Percentiles rank a stretch among this genome's conserved stretches.
Conservation (phyloP, 148 eudicot genomes). For the Arbutus unedo region DNA sequence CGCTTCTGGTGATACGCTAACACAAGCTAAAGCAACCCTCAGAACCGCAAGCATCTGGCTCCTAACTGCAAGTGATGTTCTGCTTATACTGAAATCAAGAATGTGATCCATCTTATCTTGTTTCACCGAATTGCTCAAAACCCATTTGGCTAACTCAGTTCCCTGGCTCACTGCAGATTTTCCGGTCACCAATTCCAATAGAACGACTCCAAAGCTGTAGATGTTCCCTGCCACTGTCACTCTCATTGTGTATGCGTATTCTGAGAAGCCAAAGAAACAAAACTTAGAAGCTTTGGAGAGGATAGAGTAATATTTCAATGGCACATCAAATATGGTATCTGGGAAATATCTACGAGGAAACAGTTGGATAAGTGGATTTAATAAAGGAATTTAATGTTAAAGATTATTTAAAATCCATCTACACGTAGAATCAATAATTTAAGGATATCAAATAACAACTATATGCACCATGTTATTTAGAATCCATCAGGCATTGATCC, state of each 20-base stretch:
- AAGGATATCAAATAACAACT: background rate
- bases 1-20: slow-evolving; percentile 59
- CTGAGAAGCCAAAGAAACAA: slow-evolving; percentile 37
- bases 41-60: slow-evolving; percentile 80
- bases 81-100: slow-evolving; percentile 59
- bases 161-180: slow-evolving; percentile 77
- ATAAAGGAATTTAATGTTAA: background rate
- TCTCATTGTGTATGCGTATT: slow-evolving; percentile 96
- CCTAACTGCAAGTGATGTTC: slow-evolving; percentile 52
- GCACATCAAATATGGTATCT: background rate
- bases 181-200: slow-evolving; percentile 76
- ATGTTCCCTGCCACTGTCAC: slow-evolving; percentile 78
- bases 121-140: slow-evolving; percentile 47
- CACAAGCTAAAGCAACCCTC: slow-evolving; percentile 74
- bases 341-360: background rate
- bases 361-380: background rate
- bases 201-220: slow-evolving; percentile 79
- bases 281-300: background rate
- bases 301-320: background rate
- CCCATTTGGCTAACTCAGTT: slow-evolving; percentile 74
- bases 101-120: slow-evolving; percentile 58
- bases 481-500: background rate
- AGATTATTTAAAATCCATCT: background rate
- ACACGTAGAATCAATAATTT: background rate
- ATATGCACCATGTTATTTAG: background rate